Evolutionary conservation across 1,139 yeast genomes (phyloP).

Genomic region (Hemisphaericaspora lyxosophila): DNA sequence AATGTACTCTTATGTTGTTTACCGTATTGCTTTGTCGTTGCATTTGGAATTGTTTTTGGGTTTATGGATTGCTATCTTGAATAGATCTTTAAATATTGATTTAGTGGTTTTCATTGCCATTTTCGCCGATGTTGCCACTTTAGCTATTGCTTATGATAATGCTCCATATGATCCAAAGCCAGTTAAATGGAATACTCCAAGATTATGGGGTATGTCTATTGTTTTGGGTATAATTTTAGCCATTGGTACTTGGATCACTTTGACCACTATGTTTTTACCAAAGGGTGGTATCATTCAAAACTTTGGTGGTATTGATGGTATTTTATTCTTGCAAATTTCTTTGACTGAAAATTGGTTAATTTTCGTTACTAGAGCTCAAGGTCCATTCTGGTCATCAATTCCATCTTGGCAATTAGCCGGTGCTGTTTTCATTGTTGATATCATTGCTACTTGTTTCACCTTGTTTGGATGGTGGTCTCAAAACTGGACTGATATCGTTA

Average conservation of each 20-base stretch:
- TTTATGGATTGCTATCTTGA: constrained; percentile 90
- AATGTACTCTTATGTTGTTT: constrained; percentile 94
- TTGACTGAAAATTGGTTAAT: constrained; percentile 95
- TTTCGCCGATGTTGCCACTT: constrained; percentile 93
- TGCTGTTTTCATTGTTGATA: constrained; percentile 86
- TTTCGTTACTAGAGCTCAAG: constrained; percentile 92
- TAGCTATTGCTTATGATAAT: constrained; percentile 93
- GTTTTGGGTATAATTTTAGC: constrained; percentile 80
- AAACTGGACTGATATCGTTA: constrained; percentile 95
- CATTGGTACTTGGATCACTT: constrained; percentile 87
- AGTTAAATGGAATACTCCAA: constrained; percentile 98
- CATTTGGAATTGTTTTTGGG: constrained; percentile 92
- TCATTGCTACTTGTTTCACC: constrained; percentile 86
- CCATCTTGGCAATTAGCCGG: constrained; percentile 96
- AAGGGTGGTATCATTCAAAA: constrained; percentile 81
- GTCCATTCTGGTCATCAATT: constrained; percentile 90
- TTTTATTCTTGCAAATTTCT: constrained; percentile 86
- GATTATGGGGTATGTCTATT: constrained; percentile 96
- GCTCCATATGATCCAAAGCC: constrained; percentile 98
- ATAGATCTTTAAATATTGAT: constrained; percentile 78
- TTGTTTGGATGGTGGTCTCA: constrained; percentile 98
- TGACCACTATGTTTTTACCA: constrained; percentile 85
- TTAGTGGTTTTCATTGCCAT: constrained; percentile 92
- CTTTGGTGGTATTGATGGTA: constrained; percentile 92
- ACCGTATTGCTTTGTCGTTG: constrained; percentile 91